phyloP scores from a whole-genome alignment of 2,329 filamentous ascomycete species.

The Akanthomyces uredinophilus region DNA sequence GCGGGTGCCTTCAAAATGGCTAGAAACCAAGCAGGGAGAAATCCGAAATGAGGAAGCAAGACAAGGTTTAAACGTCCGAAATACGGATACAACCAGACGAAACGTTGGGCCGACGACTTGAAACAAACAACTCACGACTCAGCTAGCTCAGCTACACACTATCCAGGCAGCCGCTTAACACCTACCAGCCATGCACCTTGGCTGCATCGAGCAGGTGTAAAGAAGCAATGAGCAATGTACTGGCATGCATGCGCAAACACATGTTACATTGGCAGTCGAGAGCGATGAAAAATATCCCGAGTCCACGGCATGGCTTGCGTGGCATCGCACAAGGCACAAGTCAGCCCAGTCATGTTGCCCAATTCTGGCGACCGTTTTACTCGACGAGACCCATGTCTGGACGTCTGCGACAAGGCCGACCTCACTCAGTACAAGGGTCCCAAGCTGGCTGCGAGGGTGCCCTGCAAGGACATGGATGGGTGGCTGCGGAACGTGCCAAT shows the following conservation, averaged over 20 bases:
- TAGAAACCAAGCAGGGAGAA: not conserved
- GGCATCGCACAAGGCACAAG: not conserved
- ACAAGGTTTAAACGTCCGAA: not conserved
- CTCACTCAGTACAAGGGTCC: not conserved
- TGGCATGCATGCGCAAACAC: not conserved
- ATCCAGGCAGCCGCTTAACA: not conserved
- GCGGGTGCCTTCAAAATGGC: not conserved
- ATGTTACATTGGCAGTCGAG: not conserved
- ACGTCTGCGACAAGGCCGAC: not conserved
- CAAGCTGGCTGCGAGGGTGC: not conserved
- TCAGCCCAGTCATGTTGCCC: not conserved
- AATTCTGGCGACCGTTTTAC: not conserved
- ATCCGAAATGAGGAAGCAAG: not conserved
- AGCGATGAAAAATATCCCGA: too few relatives aligned
- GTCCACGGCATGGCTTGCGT: not conserved
- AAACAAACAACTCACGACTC: slow-evolving; percentile 2
- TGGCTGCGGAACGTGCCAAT: not conserved
- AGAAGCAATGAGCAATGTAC: not conserved
- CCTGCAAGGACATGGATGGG: not conserved
- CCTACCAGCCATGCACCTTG: not conserved
- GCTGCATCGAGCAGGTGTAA: not conserved
- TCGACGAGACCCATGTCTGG: not conserved
- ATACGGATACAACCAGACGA: not conserved
- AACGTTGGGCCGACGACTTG: not conserved
- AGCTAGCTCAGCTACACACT: not conserved